phyloP scores from a whole-genome alignment of 495 filamentous ascomycete genomes.

The Aspergillus asperescens region DNA sequence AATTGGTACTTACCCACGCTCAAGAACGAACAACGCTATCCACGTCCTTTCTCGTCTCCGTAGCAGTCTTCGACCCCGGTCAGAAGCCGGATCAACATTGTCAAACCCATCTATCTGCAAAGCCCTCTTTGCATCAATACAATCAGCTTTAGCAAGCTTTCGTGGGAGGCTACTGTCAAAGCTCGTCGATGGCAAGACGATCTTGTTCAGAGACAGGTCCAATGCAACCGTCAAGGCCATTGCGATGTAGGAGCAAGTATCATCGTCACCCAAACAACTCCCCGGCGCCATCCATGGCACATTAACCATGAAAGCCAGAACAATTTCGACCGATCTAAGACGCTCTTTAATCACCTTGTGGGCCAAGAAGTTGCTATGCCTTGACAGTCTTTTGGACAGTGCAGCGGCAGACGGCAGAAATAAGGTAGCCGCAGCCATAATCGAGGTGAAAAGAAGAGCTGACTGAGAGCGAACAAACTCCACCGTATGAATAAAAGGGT shows the following conservation, averaged over 20 bases:
- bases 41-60: slow-evolving; percentile 63
- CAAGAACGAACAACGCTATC: slow-evolving; percentile 68
- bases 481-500: slow-evolving; percentile 58
- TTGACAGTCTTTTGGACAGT: slow-evolving; percentile 56
- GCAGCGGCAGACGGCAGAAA: slow-evolving; percentile 59
- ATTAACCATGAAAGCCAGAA: slow-evolving; percentile 71
- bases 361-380: slow-evolving; percentile 59
- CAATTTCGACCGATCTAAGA: slow-evolving; percentile 64
- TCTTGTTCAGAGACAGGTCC: slow-evolving; percentile 65
- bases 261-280: slow-evolving; percentile 61
- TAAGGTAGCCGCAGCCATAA: slow-evolving; percentile 57
- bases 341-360: slow-evolving; percentile 53
- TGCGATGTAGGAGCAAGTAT: slow-evolving; percentile 65
- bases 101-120: slow-evolving; percentile 62
- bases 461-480: slow-evolving; percentile 61
- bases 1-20: slow-evolving; percentile 50
- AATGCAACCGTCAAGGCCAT: slow-evolving; percentile 64
- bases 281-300: slow-evolving; percentile 72
- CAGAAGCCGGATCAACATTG: slow-evolving; percentile 54
- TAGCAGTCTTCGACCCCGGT: slow-evolving; percentile 53
- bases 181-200: slow-evolving; percentile 51
- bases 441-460: slow-evolving; percentile 65
- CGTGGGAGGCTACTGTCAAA: slow-evolving; percentile 45
- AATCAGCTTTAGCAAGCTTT: slow-evolving; percentile 55
- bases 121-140: slow-evolving; percentile 59